Base-by-base conservation (phyloP, 352 stramenopile species). In the Pythium sp. region DNA sequence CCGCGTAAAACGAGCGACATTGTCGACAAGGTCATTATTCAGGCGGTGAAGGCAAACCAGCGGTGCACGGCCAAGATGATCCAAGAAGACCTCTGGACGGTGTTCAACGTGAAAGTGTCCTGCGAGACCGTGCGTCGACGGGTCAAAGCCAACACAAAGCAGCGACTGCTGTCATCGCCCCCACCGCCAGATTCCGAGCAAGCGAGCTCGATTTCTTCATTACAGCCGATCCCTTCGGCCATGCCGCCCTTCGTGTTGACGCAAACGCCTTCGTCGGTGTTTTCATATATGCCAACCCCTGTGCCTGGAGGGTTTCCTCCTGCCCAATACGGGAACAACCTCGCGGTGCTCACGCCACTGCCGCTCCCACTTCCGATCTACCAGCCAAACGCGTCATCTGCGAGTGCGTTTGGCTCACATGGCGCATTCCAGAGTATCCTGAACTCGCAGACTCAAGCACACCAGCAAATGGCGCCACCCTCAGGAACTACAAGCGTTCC, bases 1-100 rank as follows among this genome's bases (percentile, higher is more conserved):
- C 84, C 84, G n/a, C 78, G 84, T 24, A 89, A 90, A 65, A 92
- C 84, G 4, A 89, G 70, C 38, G 77, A 78, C 20, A 75, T 89
- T 34, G 78, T 92, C 26, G 84, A 92, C 64, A 76, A 79, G 22
- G 80, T 92, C 34, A 92, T 92, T 61, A 64, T 92, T 9, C 79
- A 90, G 64, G 73, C 81, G 5, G 77, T 92, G 14, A 81, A 74
- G 41, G 69, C 73, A 8, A 87, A 82, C 62, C 74, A 84, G 36
- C 71, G 73, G 15, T 89, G 77, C 60, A 89, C 76, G 0, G 82
- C 82, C 6, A 87, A 83, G 70, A 62, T 79, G n/a, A 91, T 91
- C 54, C 80, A 89, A 51, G 76, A 90, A 49, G 79, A 86, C 36
- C 65, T 91, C 22, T 64, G 68, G 43, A 77, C 67, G 26, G 73